Percentiles rank a stretch among this genome's conserved stretches.
Evolutionary conservation across 2,329 filamentous ascomycete genomes (phyloP).

Genomic region (Paraphoma chrysanthemicola): DNA sequence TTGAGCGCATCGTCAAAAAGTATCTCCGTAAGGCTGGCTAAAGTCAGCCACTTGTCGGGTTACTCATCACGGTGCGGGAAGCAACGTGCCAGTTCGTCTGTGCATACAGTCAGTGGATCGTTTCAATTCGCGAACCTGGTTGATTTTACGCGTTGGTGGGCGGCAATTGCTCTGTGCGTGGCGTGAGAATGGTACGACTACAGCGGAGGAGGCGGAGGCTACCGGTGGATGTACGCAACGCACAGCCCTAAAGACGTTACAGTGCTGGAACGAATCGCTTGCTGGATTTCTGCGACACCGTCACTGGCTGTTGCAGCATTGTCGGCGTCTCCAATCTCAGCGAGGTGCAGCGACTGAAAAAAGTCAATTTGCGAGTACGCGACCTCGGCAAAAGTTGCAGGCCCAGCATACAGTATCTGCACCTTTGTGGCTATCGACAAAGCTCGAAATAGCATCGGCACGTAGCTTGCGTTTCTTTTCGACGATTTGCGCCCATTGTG

Average conservation of each 20-base stretch:
- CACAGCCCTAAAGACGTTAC: constrained; percentile 39
- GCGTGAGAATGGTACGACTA: constrained; percentile 45
- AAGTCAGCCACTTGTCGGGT: constrained; percentile 55
- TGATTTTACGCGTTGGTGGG: constrained; percentile 36
- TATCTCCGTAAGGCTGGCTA: constrained; percentile 54
- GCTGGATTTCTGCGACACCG: constrained; percentile 24
- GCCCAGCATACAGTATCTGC: constrained; percentile 7
- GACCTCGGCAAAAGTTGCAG: not conserved
- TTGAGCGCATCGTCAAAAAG: constrained; percentile 54
- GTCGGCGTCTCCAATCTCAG: constrained; percentile 11
- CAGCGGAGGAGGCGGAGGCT: constrained; percentile 14
- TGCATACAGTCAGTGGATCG: constrained; percentile 34
- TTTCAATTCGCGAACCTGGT: not conserved
- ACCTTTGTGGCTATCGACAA: constrained; percentile 12
- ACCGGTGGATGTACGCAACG: constrained; percentile 40
- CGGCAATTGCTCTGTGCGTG: constrained; percentile 39
- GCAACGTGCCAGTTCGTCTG: constrained; percentile 51
- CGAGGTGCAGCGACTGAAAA: constrained; percentile 18
- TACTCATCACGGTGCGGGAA: constrained; percentile 56
- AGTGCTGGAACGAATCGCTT: constrained; percentile 32
- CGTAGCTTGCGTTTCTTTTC: constrained; percentile 31
- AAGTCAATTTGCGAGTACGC: constrained; percentile 11
- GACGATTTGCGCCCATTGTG: constrained; percentile 37
- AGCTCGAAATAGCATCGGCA: constrained; percentile 33
- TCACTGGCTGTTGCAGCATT: constrained; percentile 18